Conservation (phyloP, 257 asterid species). For the Gynochthodes officinalis region DNA sequence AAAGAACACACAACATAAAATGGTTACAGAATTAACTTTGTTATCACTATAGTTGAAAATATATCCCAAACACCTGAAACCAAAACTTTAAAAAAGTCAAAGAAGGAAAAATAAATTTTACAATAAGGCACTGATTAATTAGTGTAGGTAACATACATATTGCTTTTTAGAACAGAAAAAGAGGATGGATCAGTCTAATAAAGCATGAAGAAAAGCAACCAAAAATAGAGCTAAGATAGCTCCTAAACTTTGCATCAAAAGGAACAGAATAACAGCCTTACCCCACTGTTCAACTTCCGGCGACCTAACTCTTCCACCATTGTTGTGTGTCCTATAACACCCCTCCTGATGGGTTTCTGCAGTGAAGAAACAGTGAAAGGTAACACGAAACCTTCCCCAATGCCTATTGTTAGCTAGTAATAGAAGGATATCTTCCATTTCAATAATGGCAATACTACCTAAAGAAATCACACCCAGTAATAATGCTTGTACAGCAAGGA, state of each 20-base stretch:
- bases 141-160: background rate
- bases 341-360: slow-evolving; percentile 97
- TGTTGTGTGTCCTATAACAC: slow-evolving; percentile 73
- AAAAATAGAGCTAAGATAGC: background rate
- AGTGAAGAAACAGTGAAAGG: slow-evolving; percentile 15
- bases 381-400: background rate
- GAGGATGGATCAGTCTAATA: background rate
- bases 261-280: slow-evolving; percentile 39
- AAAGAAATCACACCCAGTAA: background rate
- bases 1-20: slow-evolving; percentile 21
- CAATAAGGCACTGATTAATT: background rate
- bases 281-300: slow-evolving; percentile 69
- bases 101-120: background rate
- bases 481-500: too few relatives aligned
- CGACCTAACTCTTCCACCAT: slow-evolving; percentile 94
- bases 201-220: slow-evolving; percentile 12
- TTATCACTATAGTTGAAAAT: background rate
- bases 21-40: background rate
- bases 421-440: background rate
- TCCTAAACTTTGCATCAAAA: background rate
- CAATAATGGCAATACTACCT: background rate
- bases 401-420: background rate
- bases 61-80: background rate
- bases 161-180: background rate
- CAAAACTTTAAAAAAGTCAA: background rate